These are phyloP conservation scores for Luffa acutangula DNA, from an alignment of 306 rosid genomes.

Conservation along the genomic window DNA sequence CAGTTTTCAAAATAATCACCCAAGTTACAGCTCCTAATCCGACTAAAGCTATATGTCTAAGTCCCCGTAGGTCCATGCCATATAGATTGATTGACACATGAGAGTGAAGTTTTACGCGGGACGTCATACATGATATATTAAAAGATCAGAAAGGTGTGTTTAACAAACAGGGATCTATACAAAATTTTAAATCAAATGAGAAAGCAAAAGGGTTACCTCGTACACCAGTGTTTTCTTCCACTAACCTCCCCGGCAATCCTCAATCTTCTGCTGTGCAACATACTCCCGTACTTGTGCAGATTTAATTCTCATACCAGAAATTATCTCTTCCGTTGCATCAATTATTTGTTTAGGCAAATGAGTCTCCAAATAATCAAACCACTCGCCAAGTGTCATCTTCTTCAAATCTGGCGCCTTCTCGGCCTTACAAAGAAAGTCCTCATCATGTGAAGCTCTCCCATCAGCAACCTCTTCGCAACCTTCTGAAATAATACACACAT, in stretches of 20 bases:
- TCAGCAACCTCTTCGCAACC: conserved; percentile 6
- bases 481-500: conserved; percentile 3
- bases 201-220: conserved; percentile 2
- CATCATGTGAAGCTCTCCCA: conserved; percentile 10
- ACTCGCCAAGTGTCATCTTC: conserved; percentile 58
- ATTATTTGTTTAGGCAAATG: conserved; percentile 48
- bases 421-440: conserved; percentile 3
- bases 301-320: conserved; percentile 40
- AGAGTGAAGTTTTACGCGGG: neutral
- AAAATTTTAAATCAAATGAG: neutral
- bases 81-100: neutral
- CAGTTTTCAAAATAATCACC: neutral
- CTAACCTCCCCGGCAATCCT: conserved; percentile 18
- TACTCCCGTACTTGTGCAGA: conserved; percentile 44
- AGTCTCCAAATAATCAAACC: conserved; percentile 66
- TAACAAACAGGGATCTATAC: neutral
- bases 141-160: neutral
- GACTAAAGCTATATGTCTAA: neutral
- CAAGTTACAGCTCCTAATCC: neutral
- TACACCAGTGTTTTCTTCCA: neutral
- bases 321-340: conserved; percentile 46
- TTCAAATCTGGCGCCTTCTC: conserved; percentile 36
- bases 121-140: neutral
- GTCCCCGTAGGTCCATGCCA: neutral
- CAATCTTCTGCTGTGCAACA: conserved; percentile 25